Conservation (phyloP, 345 rosid species). For the Murraya paniculata region DNA sequence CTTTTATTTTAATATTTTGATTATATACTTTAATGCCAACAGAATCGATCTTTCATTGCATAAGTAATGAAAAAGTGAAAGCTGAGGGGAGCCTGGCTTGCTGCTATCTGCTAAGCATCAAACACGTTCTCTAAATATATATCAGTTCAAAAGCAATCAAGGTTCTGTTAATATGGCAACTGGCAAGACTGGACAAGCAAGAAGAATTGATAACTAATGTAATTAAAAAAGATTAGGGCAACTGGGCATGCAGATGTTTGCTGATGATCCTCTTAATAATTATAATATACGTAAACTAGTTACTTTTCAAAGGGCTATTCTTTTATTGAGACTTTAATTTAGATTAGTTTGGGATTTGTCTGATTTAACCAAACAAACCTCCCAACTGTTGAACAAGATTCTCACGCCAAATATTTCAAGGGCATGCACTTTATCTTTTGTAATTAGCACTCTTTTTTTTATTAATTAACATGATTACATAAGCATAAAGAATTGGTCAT, state of each 20-base stretch:
- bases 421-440: neutral
- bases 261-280: neutral
- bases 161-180: neutral
- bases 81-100: neutral
- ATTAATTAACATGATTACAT: neutral
- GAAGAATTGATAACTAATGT: neutral
- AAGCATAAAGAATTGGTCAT: neutral
- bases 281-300: neutral
- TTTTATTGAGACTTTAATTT: neutral
- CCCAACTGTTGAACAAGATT: slow-evolving; percentile 14
- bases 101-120: slow-evolving; percentile 20
- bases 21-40: neutral
- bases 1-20: too few species aligned
- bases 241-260: neutral
- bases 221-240: neutral
- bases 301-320: neutral
- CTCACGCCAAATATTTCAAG: neutral
- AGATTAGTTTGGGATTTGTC: neutral
- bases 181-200: neutral
- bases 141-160: neutral
- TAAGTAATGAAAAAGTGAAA: neutral
- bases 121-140: slow-evolving; percentile 18
- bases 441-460: too few species aligned
- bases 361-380: neutral
- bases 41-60: neutral